Evolutionary conservation across 2,329 filamentous ascomycete genomes (phyloP), one percentile per base, ranked within the genome.

Genomic region (Colletotrichum zoysiae): DNA sequence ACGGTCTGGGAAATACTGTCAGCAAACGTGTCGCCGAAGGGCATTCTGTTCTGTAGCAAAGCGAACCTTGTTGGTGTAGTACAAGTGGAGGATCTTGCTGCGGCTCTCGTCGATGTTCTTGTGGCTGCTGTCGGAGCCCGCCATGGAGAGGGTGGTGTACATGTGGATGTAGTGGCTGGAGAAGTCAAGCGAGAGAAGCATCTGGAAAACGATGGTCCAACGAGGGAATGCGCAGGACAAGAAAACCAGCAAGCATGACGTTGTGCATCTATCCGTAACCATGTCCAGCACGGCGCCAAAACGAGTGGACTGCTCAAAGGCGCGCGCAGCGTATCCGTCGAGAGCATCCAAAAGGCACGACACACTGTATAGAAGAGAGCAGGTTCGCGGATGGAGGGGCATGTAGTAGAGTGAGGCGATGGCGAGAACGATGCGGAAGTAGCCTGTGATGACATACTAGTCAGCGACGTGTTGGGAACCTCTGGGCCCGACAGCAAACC

Each of bases 141-240:
- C 94, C 90, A 97, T 96, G 75, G 92, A 91, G 78, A 98, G 86
- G 0, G 95, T 97, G 16, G 95, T 94, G 81, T 97, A 98, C 96
- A 99, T 99, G 85, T 99, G 96, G 87, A 98, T 95, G 81, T 98
- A 99, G 83, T 99, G 96, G 81, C 95, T 97, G 38, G 96, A 93
- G 75, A 99, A 88, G 82, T 99, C 96, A 77, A 99, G 85, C 67
- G 92, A 93, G 82, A 99, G 97, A 79, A 99, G 85, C 56, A 92
- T 90, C 85, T 99, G 96, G 88, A 99, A 99, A 71, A 98, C 79
- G 76, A 98, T 95, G 75, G 94, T 91, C 92, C 94, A 98, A 69
- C 95, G 90, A 5, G 96, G 96, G 84, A 97, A 99, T 26, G 96
- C 96, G 18, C 94, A 97, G 51, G 94, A 94, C 74, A 99, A 85